Conservation (phyloP, 805 yeast genomes). For the Cyberlindnera bimundalis region DNA sequence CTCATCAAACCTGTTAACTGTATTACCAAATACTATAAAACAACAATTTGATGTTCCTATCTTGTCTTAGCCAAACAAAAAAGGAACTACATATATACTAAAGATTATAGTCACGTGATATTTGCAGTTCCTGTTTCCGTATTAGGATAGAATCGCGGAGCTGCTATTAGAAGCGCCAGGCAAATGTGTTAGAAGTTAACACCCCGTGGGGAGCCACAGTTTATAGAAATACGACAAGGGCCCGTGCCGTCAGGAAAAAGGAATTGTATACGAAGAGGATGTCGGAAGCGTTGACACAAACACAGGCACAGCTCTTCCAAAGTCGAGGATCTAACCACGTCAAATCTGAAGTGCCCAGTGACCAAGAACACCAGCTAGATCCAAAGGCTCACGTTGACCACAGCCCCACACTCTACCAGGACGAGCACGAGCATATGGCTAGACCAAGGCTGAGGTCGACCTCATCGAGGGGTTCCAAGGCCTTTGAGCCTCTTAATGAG, state of each 20-base stretch:
- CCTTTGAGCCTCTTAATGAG: background rate
- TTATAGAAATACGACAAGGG: no score
- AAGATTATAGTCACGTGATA: background rate
- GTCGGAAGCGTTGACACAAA: no score
- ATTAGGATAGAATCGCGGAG: background rate
- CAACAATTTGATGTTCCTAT: no score
- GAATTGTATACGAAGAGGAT: no score
- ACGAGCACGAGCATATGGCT: background rate
- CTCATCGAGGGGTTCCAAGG: background rate
- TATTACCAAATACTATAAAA: no score
- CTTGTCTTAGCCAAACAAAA: no score
- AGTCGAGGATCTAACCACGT: no score
- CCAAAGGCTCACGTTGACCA: background rate
- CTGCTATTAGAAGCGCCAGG: background rate
- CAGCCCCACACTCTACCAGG: background rate
- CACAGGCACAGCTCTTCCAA: background rate
- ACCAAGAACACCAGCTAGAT: no score
- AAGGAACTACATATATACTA: background rate
- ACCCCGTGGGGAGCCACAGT: background rate
- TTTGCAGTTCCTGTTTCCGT: background rate
- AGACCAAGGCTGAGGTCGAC: conserved; percentile 1
- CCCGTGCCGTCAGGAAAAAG: no score
- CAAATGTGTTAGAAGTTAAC: no score
- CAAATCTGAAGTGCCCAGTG: no score
- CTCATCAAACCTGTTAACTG: no score